phyloP scores from a whole-genome alignment of 2,329 filamentous ascomycete genomes.

The Colletotrichum australisinense region DNA sequence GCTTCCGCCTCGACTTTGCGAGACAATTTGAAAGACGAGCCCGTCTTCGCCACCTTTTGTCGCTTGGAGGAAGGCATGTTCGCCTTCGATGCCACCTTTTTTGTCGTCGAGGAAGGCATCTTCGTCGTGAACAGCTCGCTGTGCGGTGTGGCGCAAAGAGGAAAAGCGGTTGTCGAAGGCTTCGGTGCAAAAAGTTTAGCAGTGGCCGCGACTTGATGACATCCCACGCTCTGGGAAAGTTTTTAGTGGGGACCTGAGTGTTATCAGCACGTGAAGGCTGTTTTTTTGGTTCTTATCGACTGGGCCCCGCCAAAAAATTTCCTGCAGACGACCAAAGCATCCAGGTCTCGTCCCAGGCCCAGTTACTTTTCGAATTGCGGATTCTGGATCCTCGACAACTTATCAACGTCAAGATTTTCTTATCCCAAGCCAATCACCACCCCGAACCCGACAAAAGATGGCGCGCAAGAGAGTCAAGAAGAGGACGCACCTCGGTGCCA shows the following conservation, averaged over 20 bases:
- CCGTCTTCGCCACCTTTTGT: conserved; percentile 20
- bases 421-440: conserved; percentile 23
- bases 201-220: conserved; percentile 2
- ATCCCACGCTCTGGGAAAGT: conserved; percentile 7
- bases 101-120: conserved; percentile 17
- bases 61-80: conserved; percentile 18
- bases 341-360: background rate
- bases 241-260: conserved; percentile 8
- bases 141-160: background rate
- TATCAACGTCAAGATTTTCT: background rate
- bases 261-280: conserved; percentile 18
- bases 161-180: background rate
- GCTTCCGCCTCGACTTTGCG: background rate
- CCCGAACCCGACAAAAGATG: conserved; percentile 62
- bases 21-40: background rate
- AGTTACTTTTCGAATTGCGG: background rate
- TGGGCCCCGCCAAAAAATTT: conserved; percentile 34
- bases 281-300: conserved; percentile 4
- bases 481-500: conserved; percentile 82
- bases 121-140: background rate
- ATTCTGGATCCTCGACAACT: background rate
- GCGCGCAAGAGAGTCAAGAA: conserved; percentile 87
- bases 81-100: conserved; percentile 7
- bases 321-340: background rate
- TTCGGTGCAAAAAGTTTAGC: background rate